Evolutionary conservation across 768 basidiomycete species (phyloP).

Genomic region (Hemileccinum rubropunctum): DNA sequence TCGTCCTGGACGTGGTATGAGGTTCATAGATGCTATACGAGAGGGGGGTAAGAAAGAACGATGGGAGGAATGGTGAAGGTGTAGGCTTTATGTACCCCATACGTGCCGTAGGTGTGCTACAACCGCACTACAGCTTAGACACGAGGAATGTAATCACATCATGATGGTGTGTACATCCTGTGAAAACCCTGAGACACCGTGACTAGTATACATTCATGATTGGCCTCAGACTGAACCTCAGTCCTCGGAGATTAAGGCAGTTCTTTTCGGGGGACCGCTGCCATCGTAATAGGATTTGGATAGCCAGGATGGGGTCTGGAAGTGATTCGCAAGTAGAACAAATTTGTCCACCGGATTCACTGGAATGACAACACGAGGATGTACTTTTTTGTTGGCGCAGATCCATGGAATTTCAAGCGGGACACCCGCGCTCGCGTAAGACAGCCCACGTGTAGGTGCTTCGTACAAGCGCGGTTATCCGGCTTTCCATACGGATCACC

Average conservation of each 20-base stretch:
- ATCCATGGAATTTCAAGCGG: not conserved
- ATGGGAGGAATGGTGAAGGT: not conserved
- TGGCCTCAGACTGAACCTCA: too few relatives aligned
- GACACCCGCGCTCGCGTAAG: too few relatives aligned
- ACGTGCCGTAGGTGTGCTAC: not conserved
- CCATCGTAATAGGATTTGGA: not conserved
- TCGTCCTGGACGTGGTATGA: not conserved
- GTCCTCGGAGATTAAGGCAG: not conserved
- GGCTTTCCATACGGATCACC: too few relatives aligned
- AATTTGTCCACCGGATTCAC: not conserved
- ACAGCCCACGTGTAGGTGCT: too few relatives aligned
- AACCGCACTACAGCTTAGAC: not conserved
- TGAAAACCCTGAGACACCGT: not conserved
- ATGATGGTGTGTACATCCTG: not conserved
- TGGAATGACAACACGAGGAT: not conserved
- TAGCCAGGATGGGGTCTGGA: too few relatives aligned
- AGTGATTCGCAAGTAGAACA: not conserved
- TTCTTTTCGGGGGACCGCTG: not conserved
- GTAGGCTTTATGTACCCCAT: conserved; percentile 10
- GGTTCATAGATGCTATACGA: conserved; percentile 1
- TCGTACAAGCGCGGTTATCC: too few relatives aligned
- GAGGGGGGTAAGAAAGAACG: not conserved
- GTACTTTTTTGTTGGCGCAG: conserved; percentile 7
- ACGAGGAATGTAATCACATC: not conserved
- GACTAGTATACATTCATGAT: too few relatives aligned